Evolutionary conservation across 2,329 filamentous ascomycete genomes (phyloP), one percentile per base, ranked within the genome.

Genomic region (Clonostachys rhizophaga): DNA sequence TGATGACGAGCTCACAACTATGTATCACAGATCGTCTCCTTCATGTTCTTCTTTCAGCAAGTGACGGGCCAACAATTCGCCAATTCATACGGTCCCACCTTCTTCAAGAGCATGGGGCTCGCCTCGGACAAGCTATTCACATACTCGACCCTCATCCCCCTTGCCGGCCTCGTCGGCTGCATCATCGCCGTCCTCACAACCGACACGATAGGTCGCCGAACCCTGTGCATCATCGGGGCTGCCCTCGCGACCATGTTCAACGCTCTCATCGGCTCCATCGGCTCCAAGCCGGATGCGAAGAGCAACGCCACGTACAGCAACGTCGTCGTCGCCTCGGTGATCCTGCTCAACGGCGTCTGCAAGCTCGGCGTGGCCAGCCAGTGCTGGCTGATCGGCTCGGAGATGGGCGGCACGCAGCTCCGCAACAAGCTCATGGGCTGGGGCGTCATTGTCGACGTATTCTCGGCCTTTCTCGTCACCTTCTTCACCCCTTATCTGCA

Each of bases 1-100:
- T 30, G 24, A 30, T 30, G 24, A 10, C 24, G 9, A 30, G 24
- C 24, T 30, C 24, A 30, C 24, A n/a, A 46, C 33, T 13, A 37
- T 46, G 24, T 5, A 30, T 3, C 30, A 11, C 12, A 41, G 42
- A 48, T 48, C 10, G 43, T 46, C 16, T 44, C 41, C 5, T 13
- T 47, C n/a, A 39, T 55, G 44, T 55, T 51, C 40, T 54, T 54
- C 41, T 54, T 55, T 34, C 52, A 55, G 47, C 52, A 55, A 46
- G 48, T 46, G 30, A 55, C 52, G 14, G 54, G 54, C 33, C 49
- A 53, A 39, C 49, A 52, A 14, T 55, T 55, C 33, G 51, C 48
- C 4, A 52, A 50, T 42, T 50, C 52, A 14, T 55, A 55, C 37
- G 52, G 52, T n/a, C 50, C 52, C 18, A 20, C 40, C 16, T 47